phyloP scores from a whole-genome alignment of 305 asterid genomes.

The Fraxinus latifolia region DNA sequence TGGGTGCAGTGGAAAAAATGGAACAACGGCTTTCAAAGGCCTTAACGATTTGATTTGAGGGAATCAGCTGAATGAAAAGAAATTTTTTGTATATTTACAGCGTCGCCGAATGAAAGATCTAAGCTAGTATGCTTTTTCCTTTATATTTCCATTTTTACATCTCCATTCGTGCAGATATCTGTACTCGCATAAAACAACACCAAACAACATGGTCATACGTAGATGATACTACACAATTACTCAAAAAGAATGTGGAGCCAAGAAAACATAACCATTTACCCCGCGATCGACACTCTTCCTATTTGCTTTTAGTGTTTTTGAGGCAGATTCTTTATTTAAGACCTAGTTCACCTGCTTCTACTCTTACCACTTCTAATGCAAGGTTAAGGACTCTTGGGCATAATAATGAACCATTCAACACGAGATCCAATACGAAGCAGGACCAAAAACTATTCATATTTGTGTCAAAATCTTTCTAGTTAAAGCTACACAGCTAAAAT shows the following conservation, averaged over 20 bases:
- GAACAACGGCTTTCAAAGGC: not conserved
- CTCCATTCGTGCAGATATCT: not conserved
- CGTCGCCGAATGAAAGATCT: not conserved
- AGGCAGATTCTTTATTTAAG: not conserved
- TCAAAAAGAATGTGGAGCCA: not conserved
- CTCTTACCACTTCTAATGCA: not conserved
- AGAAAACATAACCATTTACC: not conserved
- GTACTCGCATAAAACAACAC: not conserved
- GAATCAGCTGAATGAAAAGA: not conserved
- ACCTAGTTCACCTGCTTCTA: not conserved
- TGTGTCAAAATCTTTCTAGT: not conserved
- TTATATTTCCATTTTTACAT: not conserved
- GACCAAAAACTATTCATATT: not conserved
- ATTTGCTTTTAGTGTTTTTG: not conserved
- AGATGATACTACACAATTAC: not conserved
- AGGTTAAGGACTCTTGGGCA: not conserved
- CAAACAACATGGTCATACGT: not conserved
- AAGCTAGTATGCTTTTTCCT: not conserved
- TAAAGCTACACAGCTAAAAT: not conserved
- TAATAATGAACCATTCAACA: not conserved
- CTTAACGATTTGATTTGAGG: not conserved
- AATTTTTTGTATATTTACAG: not conserved
- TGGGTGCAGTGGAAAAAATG: not conserved
- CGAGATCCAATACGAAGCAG: not conserved
- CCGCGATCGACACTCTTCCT: not conserved